Percentiles rank a stretch among this genome's conserved stretches.
phyloP scores from a whole-genome alignment of 1,139 yeast species.

The Blastobotrys buckinghamii region DNA sequence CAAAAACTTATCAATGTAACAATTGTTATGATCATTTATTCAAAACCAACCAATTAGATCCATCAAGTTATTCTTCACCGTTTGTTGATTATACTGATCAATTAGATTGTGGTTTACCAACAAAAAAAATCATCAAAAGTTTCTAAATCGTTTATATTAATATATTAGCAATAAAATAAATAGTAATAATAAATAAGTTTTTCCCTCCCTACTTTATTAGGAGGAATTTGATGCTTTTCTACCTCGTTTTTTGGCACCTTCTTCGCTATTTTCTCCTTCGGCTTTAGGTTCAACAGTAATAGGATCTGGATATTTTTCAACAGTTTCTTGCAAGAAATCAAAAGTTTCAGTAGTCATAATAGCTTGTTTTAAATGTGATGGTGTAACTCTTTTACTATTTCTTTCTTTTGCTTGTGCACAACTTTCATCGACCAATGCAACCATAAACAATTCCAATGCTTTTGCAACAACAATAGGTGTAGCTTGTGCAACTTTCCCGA shows the following conservation, averaged over 20 bases:
- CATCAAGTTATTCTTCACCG: background rate
- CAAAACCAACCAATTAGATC: background rate
- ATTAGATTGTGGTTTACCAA: background rate
- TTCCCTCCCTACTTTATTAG: no score
- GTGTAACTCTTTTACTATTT: constrained; percentile 77
- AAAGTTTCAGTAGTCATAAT: constrained; percentile 83
- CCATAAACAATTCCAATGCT: constrained; percentile 87
- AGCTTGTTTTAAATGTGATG: constrained; percentile 78
- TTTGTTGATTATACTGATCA: background rate
- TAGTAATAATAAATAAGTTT: background rate
- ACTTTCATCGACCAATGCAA: constrained; percentile 80
- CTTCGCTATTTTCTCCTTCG: constrained; percentile 6
- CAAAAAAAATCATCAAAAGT: background rate
- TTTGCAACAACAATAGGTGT: constrained; percentile 96
- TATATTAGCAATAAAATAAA: background rate
- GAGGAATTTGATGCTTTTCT: background rate
- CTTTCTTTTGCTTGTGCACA: constrained; percentile 69
- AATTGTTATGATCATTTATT: background rate
- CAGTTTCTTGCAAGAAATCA: constrained; percentile 78
- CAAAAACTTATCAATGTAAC: background rate
- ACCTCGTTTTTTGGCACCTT: constrained; percentile 3
- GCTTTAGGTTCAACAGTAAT: constrained; percentile 20
- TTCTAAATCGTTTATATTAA: background rate
- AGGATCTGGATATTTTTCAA: constrained; percentile 50
- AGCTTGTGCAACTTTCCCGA: constrained; percentile 97